These are phyloP conservation scores for Chlorociboria aeruginascens DNA, from an alignment of 495 filamentous ascomycete species.

Conservation along the genomic window DNA sequence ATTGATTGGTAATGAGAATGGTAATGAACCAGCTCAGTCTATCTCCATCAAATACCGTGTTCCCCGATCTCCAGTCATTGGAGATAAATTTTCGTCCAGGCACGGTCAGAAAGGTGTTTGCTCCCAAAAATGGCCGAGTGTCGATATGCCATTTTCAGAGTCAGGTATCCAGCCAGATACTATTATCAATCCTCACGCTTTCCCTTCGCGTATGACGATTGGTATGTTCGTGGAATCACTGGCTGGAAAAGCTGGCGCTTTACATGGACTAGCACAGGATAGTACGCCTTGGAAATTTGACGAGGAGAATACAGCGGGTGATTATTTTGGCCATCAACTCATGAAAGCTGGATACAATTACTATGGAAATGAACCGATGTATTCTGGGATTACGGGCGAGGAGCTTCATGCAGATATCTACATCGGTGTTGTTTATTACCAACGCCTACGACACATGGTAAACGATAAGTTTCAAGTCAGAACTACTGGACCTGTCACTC, in stretches of 20 bases:
- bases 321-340: conserved; percentile 94
- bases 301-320: conserved; percentile 80
- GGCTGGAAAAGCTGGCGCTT: conserved; percentile 84
- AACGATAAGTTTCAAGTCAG: conserved; percentile 99
- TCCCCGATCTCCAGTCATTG: conserved; percentile 82
- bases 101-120: conserved; percentile 97
- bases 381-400: conserved; percentile 88
- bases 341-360: conserved; percentile 94
- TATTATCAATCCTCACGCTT: conserved; percentile 99
- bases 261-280: conserved; percentile 91
- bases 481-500: conserved; percentile 83
- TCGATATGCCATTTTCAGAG: conserved; percentile 97
- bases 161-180: conserved; percentile 92
- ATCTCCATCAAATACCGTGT: conserved; percentile 88
- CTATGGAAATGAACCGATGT: conserved; percentile 96
- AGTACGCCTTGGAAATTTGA: conserved; percentile 90
- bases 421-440: conserved; percentile 94
- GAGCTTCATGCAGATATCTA: conserved; percentile 94
- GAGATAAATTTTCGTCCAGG: conserved; percentile 96
- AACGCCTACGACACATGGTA: conserved; percentile 96
- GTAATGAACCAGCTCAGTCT: conserved; percentile 69
- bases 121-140: conserved; percentile 89
- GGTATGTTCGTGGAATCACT: conserved; percentile 98
- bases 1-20: conserved; percentile 69
- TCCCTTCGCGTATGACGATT: conserved; percentile 99